Conservation (phyloP, 257 asterid genomes). For the Misopates orontium region DNA sequence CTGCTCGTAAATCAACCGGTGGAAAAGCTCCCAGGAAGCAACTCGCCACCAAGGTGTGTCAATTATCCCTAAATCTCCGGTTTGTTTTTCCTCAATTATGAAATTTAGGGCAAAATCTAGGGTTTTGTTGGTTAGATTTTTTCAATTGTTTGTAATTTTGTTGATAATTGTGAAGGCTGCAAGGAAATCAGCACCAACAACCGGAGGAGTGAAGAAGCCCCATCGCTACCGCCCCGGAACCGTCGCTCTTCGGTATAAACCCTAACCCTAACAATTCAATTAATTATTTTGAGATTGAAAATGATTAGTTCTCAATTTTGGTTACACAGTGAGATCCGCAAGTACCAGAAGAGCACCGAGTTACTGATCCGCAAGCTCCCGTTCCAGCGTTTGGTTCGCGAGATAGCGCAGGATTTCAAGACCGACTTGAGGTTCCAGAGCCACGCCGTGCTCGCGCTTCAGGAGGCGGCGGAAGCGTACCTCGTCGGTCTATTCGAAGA, state of each 20-base stretch:
- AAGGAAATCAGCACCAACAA: constrained; percentile 65
- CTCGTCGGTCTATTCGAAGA: constrained; percentile 70
- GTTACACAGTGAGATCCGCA: constrained; percentile 56
- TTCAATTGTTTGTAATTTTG: not conserved
- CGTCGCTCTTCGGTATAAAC: constrained; percentile 56
- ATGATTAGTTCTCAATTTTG: too few relatives aligned
- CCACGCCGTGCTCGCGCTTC: constrained; percentile 59
- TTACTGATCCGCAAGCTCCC: too few relatives aligned
- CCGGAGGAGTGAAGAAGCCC: constrained; percentile 79
- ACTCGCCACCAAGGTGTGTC: constrained; percentile 60
- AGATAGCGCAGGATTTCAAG: constrained; percentile 55
- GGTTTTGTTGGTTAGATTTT: not conserved
- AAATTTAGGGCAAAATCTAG: not conserved
- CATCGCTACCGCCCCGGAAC: too few relatives aligned
- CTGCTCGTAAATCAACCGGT: constrained; percentile 69
- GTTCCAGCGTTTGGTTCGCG: constrained; percentile 61
- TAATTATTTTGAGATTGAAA: too few relatives aligned
- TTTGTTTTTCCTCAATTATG: too few relatives aligned
- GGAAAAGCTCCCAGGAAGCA: constrained; percentile 71
- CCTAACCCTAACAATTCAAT: not conserved
- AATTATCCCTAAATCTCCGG: too few relatives aligned
- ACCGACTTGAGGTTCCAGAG: constrained; percentile 53
- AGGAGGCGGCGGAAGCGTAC: constrained; percentile 73
- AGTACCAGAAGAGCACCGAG: constrained; percentile 71
- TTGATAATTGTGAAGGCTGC: constrained; percentile 44